Base-by-base conservation (phyloP, 176 grass and related monocot genomes). In the Tuctoria greenei region DNA sequence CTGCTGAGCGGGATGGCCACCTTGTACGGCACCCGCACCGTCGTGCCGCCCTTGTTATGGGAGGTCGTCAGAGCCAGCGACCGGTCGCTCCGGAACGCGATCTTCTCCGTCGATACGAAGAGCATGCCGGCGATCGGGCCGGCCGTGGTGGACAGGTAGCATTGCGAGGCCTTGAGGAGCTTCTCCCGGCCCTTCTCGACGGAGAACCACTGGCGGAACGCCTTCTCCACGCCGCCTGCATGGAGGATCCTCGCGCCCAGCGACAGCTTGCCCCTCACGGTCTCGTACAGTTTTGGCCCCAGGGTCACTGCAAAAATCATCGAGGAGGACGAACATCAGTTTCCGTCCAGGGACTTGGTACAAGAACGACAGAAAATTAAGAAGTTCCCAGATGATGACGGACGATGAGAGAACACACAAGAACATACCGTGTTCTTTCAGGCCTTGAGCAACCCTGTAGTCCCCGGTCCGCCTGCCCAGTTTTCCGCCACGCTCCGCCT, bases 81-180 rank as follows among this genome's bases (percentile, higher is more conserved):
- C 42, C 84, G 84, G 59, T 83, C 86, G 74, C 90, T 97, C 37
- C 77, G 86, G 82, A 97, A 97, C 21, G 93, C 81, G 57, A 91
- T 54, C 73, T 64, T 91, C 77, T 89, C 80, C 17, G 69, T 61
- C 14, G 90, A 93, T 17, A 89, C 57, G 72, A 97, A 93, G 45
- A 97, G 86, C 84, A 84, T 72, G 44, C 93, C 93, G 67, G 90
- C 73, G 68, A 93, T 93, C 21, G 86, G 93, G 21, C 93, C 90
- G 0, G 88, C 88, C 0, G 90, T 93, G 60, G 93, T 97, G 4
- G 83, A 93, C 20, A 97, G 78, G 56, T 95, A 89, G 76, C 93
- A 97, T 81, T 93, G 93, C 8, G 83, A 97, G 8, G 81, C 77
- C 66, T 85, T 97, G 3, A 93, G 69, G 25, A 97, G 68, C 84